Conservation (phyloP, 176 grass and related monocot genomes). For the Zoysia japonica region DNA sequence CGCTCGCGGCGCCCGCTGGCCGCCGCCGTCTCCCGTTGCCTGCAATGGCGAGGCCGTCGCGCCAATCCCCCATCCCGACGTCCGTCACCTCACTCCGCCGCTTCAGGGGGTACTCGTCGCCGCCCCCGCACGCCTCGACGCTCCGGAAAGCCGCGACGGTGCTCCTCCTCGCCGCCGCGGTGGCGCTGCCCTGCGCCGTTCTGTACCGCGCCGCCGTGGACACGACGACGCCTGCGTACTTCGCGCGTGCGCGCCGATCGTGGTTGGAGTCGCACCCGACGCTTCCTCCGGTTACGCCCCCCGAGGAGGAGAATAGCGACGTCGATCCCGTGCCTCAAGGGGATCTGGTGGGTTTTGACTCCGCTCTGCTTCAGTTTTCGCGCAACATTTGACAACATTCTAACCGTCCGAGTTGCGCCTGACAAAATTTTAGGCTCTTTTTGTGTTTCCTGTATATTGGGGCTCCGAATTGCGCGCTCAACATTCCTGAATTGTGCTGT, state of each 20-base stretch:
- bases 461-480: not conserved
- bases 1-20: not conserved
- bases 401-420: not conserved
- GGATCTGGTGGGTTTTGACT: conserved; percentile 40
- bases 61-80: not conserved
- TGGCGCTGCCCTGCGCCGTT: conserved; percentile 49
- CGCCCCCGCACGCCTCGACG: not conserved
- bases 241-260: not conserved
- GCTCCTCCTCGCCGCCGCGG: conserved; percentile 43
- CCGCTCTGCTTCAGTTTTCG: not conserved
- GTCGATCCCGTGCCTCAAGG: not conserved
- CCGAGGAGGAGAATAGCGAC: conserved; percentile 25
- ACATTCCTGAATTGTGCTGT: not conserved
- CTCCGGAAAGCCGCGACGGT: conserved; percentile 15
- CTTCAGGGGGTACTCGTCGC: not conserved
- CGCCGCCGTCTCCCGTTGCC: not conserved
- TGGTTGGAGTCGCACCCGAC: not conserved
- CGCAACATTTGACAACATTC: not conserved
- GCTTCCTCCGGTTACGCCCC: not conserved
- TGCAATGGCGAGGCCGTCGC: conserved; percentile 37
- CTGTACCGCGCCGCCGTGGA: conserved; percentile 43
- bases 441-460: not conserved
- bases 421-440: not conserved
- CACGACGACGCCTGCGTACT: not conserved
- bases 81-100: conserved; percentile 19